Evolutionary conservation across 805 yeast species (phyloP).

Genomic region (Candida easanensis): DNA sequence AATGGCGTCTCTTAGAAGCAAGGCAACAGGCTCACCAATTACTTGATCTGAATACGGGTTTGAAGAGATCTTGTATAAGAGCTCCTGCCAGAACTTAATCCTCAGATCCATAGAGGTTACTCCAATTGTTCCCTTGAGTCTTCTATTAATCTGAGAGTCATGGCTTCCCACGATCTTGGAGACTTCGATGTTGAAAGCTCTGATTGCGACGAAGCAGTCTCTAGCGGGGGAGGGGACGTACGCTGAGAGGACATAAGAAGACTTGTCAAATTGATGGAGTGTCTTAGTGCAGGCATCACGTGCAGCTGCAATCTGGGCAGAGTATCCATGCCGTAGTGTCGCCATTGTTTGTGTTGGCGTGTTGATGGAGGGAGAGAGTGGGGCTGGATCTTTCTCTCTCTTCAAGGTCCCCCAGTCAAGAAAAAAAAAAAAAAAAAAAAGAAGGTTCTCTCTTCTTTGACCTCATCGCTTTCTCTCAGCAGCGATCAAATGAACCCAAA

Average conservation of each 20-base stretch:
- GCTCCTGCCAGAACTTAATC: constrained; percentile 73
- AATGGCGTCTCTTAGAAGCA: constrained; percentile 54
- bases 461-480: not conserved
- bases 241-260: constrained; percentile 62
- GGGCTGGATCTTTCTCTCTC: too few species aligned
- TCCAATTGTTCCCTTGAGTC: constrained; percentile 19
- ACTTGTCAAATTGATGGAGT: constrained; percentile 44
- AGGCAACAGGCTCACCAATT: constrained; percentile 62
- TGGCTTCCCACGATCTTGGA: constrained; percentile 37
- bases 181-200: constrained; percentile 65
- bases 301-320: constrained; percentile 9
- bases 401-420: not conserved
- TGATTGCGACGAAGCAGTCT: constrained; percentile 59
- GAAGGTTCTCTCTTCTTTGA: not conserved
- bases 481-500: constrained; percentile 2
- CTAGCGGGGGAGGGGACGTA: constrained; percentile 66
- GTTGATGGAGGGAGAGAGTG: not conserved
- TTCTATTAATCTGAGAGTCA: constrained; percentile 33
- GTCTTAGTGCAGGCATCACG: constrained; percentile 7
- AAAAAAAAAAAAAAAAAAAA: not conserved
- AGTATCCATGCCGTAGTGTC: not conserved
- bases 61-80: constrained; percentile 45
- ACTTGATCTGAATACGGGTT: constrained; percentile 33
- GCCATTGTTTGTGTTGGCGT: not conserved
- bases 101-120: constrained; percentile 39